Percentiles rank a stretch among this genome's conserved stretches.
These are phyloP conservation scores for Trametopsis cervina DNA, from an alignment of 768 basidiomycete species.

Conservation along the genomic window DNA sequence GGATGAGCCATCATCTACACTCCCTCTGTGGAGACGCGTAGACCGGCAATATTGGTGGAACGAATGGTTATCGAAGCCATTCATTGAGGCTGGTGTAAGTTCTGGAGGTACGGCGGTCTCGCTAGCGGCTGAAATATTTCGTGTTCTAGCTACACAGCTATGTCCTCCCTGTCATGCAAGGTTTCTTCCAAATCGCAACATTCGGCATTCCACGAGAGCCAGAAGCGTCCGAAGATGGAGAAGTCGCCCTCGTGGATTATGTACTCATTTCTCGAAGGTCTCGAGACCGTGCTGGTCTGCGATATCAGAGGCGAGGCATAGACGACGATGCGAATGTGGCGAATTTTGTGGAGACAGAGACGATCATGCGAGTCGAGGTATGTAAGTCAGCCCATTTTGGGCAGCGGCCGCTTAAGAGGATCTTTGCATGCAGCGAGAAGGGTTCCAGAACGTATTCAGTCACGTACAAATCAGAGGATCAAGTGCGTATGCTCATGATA, in stretches of 20 bases:
- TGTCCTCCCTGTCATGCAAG: conserved; percentile 89
- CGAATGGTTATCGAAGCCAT: conserved; percentile 75
- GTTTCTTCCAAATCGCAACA: conserved; percentile 73
- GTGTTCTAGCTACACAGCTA: conserved; percentile 64
- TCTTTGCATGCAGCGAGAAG: conserved; percentile 57
- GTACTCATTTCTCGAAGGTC: conserved; percentile 81
- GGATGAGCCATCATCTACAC: conserved; percentile 64
- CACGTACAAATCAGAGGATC: conserved; percentile 92
- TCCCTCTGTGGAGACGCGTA: conserved; percentile 89
- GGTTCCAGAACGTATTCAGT: conserved; percentile 70
- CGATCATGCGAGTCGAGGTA: conserved; percentile 78
- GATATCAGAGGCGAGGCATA: conserved; percentile 92
- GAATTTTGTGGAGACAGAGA: conserved; percentile 95
- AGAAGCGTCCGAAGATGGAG: conserved; percentile 31
- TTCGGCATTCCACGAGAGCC: conserved; percentile 53
- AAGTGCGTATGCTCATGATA: conserved; percentile 45
- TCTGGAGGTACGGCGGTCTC: not conserved
- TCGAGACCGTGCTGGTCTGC: conserved; percentile 81
- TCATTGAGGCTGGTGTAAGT: conserved; percentile 81
- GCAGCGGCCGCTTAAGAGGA: no score
- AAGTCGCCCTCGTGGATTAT: conserved; percentile 55
- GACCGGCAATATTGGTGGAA: conserved; percentile 97
- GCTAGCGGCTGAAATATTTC: not conserved
- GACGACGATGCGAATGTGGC: conserved; percentile 92
- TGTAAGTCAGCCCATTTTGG: conserved; percentile 20